Evolutionary conservation across 176 grass and related monocot genomes (phyloP).

Genomic region (Typha latifolia): DNA sequence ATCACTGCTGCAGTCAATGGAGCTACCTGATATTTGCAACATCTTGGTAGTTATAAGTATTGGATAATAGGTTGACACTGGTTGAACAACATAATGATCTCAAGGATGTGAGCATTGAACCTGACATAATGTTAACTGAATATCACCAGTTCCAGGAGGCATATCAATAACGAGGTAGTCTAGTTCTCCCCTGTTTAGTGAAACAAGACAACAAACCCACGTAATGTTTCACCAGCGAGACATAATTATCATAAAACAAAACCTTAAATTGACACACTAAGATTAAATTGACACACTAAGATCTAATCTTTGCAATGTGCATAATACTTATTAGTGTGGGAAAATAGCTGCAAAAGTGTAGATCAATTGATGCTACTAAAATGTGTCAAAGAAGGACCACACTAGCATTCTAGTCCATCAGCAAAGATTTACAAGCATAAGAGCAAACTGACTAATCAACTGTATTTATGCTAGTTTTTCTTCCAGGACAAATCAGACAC

Average conservation of each 20-base stretch:
- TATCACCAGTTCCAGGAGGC: conserved; percentile 98
- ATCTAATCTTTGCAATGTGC: not conserved
- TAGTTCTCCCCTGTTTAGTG: conserved; percentile 65
- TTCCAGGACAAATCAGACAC: too few relatives aligned
- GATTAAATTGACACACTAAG: not conserved
- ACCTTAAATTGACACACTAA: not conserved
- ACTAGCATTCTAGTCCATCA: too few relatives aligned
- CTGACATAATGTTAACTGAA: conserved; percentile 96
- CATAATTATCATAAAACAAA: not conserved
- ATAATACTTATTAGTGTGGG: not conserved
- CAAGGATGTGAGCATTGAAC: conserved; percentile 16
- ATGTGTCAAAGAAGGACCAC: too few relatives aligned
- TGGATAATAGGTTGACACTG: not conserved
- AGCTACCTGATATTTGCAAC: conserved; percentile 50
- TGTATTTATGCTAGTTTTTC: too few relatives aligned
- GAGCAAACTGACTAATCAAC: too few relatives aligned
- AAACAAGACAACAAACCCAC: not conserved
- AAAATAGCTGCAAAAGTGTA: too few relatives aligned
- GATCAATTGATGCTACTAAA: too few relatives aligned
- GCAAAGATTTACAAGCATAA: too few relatives aligned
- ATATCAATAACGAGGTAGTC: conserved; percentile 98
- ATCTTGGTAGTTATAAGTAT: not conserved
- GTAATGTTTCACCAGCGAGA: not conserved
- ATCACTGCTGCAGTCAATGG: conserved; percentile 89
- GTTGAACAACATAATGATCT: conserved; percentile 14